Percentiles rank a stretch among this genome's conserved stretches.
These are phyloP conservation scores for Striga asiatica DNA, from an alignment of 257 asterid species.

Conservation along the genomic window DNA sequence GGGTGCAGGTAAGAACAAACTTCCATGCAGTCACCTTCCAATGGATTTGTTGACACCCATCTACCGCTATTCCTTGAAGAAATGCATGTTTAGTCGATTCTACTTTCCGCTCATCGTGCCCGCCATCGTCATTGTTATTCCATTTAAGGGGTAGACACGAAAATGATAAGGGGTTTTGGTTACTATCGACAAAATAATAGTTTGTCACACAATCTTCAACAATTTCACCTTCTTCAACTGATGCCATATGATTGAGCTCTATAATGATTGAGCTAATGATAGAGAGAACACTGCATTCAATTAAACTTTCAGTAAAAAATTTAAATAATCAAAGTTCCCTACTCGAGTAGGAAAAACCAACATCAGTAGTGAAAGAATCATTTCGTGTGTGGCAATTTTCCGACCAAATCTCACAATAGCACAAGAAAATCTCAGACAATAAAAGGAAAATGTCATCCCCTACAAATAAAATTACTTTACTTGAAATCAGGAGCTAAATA, in stretches of 20 bases:
- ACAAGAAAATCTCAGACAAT: background rate
- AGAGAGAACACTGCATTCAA: background rate
- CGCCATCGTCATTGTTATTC: constrained; percentile 21
- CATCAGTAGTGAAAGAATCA: background rate
- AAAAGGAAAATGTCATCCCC: background rate
- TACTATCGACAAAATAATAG: constrained; percentile 27
- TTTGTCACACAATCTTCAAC: constrained; percentile 26
- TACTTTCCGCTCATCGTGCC: background rate
- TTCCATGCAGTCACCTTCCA: constrained; percentile 56
- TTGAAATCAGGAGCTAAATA: background rate
- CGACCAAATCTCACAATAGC: background rate
- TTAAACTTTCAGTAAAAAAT: background rate
- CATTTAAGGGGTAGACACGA: constrained; percentile 41
- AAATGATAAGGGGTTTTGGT: constrained; percentile 31
- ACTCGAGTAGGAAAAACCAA: background rate
- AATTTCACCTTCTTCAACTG: constrained; percentile 74
- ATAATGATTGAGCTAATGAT: no score
- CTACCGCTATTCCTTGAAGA: constrained; percentile 34
- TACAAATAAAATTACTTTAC: background rate
- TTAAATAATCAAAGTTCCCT: background rate
- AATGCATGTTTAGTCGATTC: constrained; percentile 16
- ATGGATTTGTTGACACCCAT: constrained; percentile 28
- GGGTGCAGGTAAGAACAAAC: constrained; percentile 33
- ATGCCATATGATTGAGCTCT: constrained; percentile 29
- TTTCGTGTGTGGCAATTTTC: background rate